Evolutionary conservation across 1,284 basidiomycete genomes (phyloP), one percentile per base, ranked within the genome.

Genomic region (Austroboletus niveus): DNA sequence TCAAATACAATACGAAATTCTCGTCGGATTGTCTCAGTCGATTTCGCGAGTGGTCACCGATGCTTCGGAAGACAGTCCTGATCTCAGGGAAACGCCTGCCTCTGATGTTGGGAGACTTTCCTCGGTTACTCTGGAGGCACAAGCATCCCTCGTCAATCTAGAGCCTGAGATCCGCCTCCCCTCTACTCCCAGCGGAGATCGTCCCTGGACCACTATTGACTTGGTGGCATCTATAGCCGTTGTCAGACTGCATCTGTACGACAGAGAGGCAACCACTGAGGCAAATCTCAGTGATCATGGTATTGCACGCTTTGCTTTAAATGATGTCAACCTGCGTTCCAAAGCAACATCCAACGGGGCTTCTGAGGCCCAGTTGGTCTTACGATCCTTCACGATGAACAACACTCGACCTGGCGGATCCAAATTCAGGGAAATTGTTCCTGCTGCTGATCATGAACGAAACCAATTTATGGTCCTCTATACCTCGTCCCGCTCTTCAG

Each of bases 401-500:
- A 97, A 96, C 66, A 98, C 89, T 5, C 79, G 89, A 44, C 81
- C 89, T 0, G 91, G 92, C 8, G 79, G 78, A 51, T 90, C 92
- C 17, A 89, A 85, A 63, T 98, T 96, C 75, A 82, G 96, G 44
- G 96, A 99, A 67, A 95, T 99, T 53, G 91, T 99, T 54, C 97
- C 97, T 1, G 87, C 93, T 12, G 89, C 92, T 30, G 80, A 86
- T 55, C 92, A 98, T 64, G 84, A 90, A 57, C 84, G 94, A 30
- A 94, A 98, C 60, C 97, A 96, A 62, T 89, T 99, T 65, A 98
- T 98, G 91, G 70, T 98, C 42, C 81, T 95, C 51, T 98, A 92
- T 68, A 90, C 92, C 4, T 82, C 81, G 59, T 80, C 92, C 8
- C 83, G 81, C 24, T 82, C 84, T 3, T 77, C 85, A 32, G 78